A percentile compares a stretch with the other conserved stretches of the same genome.
phyloP scores from a whole-genome alignment of 345 rosid genomes.

The Camelina laxa region DNA sequence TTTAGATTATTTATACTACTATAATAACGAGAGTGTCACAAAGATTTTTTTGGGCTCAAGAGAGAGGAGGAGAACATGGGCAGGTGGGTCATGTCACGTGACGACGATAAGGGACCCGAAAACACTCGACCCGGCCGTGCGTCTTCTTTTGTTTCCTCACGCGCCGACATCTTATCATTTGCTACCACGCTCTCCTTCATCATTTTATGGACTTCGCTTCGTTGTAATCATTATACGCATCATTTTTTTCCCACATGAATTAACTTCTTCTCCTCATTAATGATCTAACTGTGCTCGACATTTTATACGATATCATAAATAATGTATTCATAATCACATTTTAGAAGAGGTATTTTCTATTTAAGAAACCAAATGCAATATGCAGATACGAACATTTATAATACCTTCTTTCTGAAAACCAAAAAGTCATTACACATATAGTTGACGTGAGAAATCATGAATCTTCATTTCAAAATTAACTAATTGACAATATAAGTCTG shows the following conservation, averaged over 20 bases:
- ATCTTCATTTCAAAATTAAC: neutral
- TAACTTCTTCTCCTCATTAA: constrained; percentile 17
- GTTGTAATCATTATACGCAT: constrained; percentile 27
- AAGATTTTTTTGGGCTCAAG: constrained; percentile 37
- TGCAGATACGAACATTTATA: no score
- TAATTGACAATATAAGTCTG: neutral
- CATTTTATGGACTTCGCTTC: constrained; percentile 12
- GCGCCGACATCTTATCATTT: constrained; percentile 42
- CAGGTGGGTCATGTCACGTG: constrained; percentile 45
- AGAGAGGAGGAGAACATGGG: constrained; percentile 37
- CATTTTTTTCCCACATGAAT: neutral
- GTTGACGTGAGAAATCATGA: neutral
- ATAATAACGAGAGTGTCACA: neutral
- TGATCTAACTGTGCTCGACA: neutral
- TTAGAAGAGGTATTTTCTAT: no score
- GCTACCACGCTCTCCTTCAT: constrained; percentile 27
- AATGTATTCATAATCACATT: neutral
- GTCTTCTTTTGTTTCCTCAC: constrained; percentile 38
- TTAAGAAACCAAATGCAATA: no score
- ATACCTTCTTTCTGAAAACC: no score
- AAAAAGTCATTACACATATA: neutral
- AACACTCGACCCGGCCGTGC: constrained; percentile 48
- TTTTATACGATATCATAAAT: neutral
- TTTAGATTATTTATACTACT: neutral
- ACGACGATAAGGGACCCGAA: constrained; percentile 38